Evolutionary conservation across 305 asterid species (phyloP), one percentile per base, ranked within the genome.

Genomic region (Fraxinus greggii): DNA sequence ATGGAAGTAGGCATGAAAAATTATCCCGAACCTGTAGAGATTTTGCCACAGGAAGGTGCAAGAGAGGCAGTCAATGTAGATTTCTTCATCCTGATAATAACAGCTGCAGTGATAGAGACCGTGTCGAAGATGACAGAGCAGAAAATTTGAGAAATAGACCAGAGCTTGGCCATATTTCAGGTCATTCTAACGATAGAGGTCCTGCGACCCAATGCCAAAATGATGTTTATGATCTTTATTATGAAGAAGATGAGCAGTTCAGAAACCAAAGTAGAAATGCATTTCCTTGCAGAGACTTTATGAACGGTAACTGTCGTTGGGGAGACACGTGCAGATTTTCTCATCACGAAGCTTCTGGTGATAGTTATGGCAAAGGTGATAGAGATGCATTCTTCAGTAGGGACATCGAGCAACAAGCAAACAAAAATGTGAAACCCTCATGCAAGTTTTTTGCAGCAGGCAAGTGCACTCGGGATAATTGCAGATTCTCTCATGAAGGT

Each of bases 391-490:
- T 92, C 78, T 80, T 81, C 45, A 89, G 80, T 65, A 87, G 83
- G 82, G 94, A 89, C 79, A 84, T 35, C 76, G 89, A 86, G 83
- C 88, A 76, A 38, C 89, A 80, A 42, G 73, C 87, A 29, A 81
- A 72, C 76, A 88, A 82, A 88, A 76, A 82, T 24, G 88, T 86
- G 82, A 92, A 80, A 84, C 84, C 87, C 7, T 26, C 87, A 28
- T 95, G 99, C 92, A 93, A 89, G 88, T 95, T 82, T 86, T 93
- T 93, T 84, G 91, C 90, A 17, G 95, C 91, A 10, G 99, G 98
- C 36, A 92, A 87, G 75, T 95, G 99, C 83, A 90, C 88, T 31
- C 85, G 94, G 67, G 90, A 84, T 74, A 88, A 91, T 83, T 95
- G 98, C 89, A 87, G 88, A 86, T 95, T 92, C 85, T 89, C 97